Evolutionary conservation across 1,139 yeast species (phyloP), one percentile per base, ranked within the genome.

Genomic region (Hemisphaericaspora subhashii): DNA sequence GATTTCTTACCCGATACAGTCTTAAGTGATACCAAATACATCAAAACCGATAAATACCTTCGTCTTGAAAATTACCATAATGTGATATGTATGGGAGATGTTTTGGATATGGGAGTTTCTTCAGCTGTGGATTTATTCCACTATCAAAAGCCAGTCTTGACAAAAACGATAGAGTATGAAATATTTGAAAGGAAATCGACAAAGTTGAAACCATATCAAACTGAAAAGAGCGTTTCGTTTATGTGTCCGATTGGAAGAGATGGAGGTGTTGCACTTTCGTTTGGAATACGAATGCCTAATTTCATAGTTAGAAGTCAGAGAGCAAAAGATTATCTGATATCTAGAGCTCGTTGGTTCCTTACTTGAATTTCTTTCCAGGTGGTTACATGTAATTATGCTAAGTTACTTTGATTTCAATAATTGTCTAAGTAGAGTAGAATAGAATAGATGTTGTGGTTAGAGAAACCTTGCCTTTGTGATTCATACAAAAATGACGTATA

Each of bases 61-160:
- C 39, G 58, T 17, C 54, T 66, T 11, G 42, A 53, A 24, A 52
- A 53, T 1, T 47, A 56, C 36, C 39, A 44, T 9, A 50, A 62
- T 15, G 69, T 67, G 2, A 36, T 64, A 27, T 68, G 58, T 4
- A 36, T 62, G 21, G 73, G 73, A 16, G 73, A 68, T 47, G 53
- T 66, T 15, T 46, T 58, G 3, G 47, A 62, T 1, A 51, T 51
- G 1, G 52, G 64, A 7, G 38, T 40, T 7, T 51, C 49, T 22
- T 51, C 66, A 3, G 10, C 61, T 15, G 55, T 54, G n/a, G 68
- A 67, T 39, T 39, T 68, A 14, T 41, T 39, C 11, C 51, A 51
- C 38, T 41, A 45, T 21, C 72, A 65, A 40, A 36, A 44, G 13
- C 52, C 54, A 4, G 44, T 51, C 14, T 42, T 64, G 16, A 43